Evolutionary conservation across 1,139 yeast species (phyloP), one percentile per base, ranked within the genome.

Genomic region (Yamadazyma blattariae): DNA sequence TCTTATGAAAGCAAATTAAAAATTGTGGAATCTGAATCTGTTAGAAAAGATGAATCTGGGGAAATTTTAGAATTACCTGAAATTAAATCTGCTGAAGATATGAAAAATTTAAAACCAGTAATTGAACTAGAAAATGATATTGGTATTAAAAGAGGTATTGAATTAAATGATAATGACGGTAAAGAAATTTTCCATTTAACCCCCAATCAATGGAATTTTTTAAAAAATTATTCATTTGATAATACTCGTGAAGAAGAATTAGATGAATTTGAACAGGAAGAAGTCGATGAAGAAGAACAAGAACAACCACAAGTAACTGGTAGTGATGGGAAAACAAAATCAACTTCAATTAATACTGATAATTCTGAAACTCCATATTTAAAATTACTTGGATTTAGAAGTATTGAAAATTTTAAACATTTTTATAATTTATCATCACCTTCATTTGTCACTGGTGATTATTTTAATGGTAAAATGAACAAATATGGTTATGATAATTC

Each of bases 301-400:
- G 48, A 45, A 2, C 46, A 44, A 7, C 44, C 41, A 10, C 46
- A 42, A 4, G 45, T 44, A 6, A 39, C 33, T 3, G 44, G 37
- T 12, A 48, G 46, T 1, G 47, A 40, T 5, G 47, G 41, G 3
- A 48, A 40, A 6, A 48, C 45, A 2, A 46, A 44, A 7, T 44
- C 41, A 10, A 46, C 41, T 5, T 45, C 42, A 5, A 39, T 32
- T 3, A 40, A 34, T n/a, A 45, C 52, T 4, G 37, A 50, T 3
- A 53, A 50, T 38, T 52, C 67, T 0, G 40, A 43, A 19, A 54
- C 72, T 0, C 71, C 75, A 2, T 70, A 68, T 40, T 52, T 70
- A 32, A 75, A 78, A 40, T 57, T 90, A 2, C 47, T 89, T 8
- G 95, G 96, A 1, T 89, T 89, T 56, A 61, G 83, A 37, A 58